phyloP scores from a whole-genome alignment of 163 green algal genomes.

The Trebouxiophyceae sp. region DNA sequence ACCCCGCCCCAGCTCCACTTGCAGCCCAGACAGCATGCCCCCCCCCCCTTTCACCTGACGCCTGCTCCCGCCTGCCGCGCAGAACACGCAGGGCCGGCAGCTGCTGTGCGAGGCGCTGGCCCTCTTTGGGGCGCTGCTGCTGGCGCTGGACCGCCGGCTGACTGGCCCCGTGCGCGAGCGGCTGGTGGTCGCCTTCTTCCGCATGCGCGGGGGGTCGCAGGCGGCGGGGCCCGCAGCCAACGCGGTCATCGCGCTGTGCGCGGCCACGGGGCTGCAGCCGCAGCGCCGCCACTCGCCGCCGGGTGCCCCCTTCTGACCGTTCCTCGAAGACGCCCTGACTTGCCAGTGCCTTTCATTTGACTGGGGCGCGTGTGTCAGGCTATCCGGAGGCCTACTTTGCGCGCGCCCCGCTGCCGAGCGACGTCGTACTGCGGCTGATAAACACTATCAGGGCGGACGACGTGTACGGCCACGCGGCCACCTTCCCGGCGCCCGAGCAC shows the following conservation, averaged over 20 bases:
- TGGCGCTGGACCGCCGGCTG: slow-evolving; percentile 11
- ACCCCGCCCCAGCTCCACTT: background rate
- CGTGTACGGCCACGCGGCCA: slow-evolving; percentile 10
- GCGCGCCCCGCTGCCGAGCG: slow-evolving; percentile 4
- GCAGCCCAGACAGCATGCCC: background rate
- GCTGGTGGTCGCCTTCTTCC: slow-evolving; percentile 12
- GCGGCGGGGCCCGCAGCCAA: slow-evolving; percentile 10
- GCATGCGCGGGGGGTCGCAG: slow-evolving; percentile 4
- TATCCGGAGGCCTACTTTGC: slow-evolving; percentile 12
- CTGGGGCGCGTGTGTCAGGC: slow-evolving; percentile 5
- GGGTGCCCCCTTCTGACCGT: background rate
- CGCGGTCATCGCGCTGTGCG: slow-evolving; percentile 6
- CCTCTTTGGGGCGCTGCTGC: slow-evolving; percentile 7
- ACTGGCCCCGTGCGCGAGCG: slow-evolving; percentile 8
- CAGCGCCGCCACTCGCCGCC: background rate
- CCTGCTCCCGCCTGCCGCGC: background rate
- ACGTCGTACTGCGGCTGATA: slow-evolving; percentile 5
- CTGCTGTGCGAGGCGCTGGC: slow-evolving; percentile 15
- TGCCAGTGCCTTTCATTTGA: no score
- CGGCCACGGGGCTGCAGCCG: background rate
- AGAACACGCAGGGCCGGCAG: slow-evolving; percentile 8
- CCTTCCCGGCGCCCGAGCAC: slow-evolving; percentile 16
- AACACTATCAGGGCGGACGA: slow-evolving; percentile 6
- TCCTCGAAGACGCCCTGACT: no score
- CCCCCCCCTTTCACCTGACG: background rate